These are phyloP conservation scores for Astragalus membranaceus DNA, from an alignment of 306 rosid genomes.

Conservation along the genomic window DNA sequence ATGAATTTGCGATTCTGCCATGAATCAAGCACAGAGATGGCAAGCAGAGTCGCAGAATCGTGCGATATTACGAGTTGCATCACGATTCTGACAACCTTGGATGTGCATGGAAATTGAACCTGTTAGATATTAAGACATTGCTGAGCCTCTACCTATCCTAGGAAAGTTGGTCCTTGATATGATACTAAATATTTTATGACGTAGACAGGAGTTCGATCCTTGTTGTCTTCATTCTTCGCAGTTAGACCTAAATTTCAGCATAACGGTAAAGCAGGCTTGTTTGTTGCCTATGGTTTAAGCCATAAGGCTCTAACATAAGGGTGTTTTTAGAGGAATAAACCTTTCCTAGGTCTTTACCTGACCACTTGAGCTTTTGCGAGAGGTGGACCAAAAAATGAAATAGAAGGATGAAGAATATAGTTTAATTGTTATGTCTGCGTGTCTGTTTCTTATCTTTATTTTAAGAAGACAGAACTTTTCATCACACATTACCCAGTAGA, in stretches of 20 bases:
- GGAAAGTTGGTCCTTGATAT: neutral
- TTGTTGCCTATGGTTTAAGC: neutral
- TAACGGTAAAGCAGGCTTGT: neutral
- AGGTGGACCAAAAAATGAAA: neutral
- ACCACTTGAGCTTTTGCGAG: neutral
- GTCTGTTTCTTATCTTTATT: neutral
- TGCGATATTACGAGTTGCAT: too few species aligned
- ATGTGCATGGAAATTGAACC: conserved; percentile 2
- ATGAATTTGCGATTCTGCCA: too few species aligned
- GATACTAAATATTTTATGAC: neutral
- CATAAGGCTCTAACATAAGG: neutral
- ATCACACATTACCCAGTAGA: neutral
- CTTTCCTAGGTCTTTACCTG: neutral
- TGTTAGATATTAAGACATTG: neutral
- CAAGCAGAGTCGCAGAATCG: too few species aligned
- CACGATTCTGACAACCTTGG: too few species aligned
- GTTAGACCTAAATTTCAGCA: neutral
- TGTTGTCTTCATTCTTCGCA: neutral
- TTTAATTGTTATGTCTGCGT: neutral
- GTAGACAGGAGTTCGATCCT: neutral
- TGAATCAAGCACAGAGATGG: too few species aligned
- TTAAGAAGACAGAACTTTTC: conserved; percentile 5
- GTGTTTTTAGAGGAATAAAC: neutral
- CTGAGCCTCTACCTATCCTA: neutral
- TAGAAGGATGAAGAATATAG: neutral